Evolutionary conservation across 306 rosid species (phyloP).

Genomic region (Glycine latifolia): DNA sequence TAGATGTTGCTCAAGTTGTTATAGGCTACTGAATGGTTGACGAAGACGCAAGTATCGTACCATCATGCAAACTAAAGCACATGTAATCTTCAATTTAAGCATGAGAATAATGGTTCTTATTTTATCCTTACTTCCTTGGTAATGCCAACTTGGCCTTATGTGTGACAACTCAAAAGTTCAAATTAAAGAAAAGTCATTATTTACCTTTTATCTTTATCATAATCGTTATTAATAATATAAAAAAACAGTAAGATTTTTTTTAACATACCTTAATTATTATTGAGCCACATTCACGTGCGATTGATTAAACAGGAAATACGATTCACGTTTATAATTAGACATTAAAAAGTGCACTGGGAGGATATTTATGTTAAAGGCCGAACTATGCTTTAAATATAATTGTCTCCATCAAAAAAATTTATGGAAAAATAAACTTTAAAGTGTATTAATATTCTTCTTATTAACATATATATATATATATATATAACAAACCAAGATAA

Average conservation of each 20-base stretch:
- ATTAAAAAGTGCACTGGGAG: no score
- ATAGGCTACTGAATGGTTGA: not conserved
- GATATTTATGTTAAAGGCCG: no score
- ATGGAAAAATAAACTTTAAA: no score
- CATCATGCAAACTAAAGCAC: not conserved
- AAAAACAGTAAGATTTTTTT: not conserved
- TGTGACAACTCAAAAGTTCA: not conserved
- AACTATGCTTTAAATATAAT: no score
- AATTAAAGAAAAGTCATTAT: not conserved
- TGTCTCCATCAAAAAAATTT: no score
- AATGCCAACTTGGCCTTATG: not conserved
- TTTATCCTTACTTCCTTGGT: not conserved
- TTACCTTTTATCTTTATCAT: not conserved
- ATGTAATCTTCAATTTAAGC: not conserved
- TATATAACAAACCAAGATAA: no score
- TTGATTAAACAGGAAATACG: no score
- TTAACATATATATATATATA: no score
- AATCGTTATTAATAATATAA: not conserved
- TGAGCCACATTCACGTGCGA: not conserved
- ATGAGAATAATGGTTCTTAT: not conserved
- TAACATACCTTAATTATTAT: not conserved
- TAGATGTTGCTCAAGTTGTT: not conserved
- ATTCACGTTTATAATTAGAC: no score
- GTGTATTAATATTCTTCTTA: no score
- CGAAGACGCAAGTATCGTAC: slow-evolving; percentile 4